These are phyloP conservation scores for Camelina hispida DNA, from an alignment of 345 rosid genomes.

Conservation along the genomic window DNA sequence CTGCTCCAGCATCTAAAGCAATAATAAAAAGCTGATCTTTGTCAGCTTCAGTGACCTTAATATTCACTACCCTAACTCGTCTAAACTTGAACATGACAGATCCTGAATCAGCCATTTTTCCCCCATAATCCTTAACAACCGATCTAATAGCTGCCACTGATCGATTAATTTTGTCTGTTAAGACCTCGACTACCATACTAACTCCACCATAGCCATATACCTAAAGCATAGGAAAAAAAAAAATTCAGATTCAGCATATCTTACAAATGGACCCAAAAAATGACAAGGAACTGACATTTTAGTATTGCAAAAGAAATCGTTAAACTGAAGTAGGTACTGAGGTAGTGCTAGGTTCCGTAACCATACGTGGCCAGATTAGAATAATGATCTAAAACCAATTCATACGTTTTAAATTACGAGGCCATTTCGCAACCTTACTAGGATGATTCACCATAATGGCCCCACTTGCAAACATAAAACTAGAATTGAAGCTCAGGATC, in stretches of 20 bases:
- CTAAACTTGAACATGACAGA: slow-evolving; percentile 92
- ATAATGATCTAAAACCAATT: slow-evolving; percentile 7
- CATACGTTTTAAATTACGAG: neutral
- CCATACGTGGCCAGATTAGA: slow-evolving; percentile 5
- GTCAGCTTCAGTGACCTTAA: slow-evolving; percentile 73
- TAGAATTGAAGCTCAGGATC: slow-evolving; percentile 20
- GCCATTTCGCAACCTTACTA: neutral
- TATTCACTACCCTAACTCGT: slow-evolving; percentile 73
- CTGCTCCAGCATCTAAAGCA: slow-evolving; percentile 94
- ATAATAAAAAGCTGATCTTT: slow-evolving; percentile 76
- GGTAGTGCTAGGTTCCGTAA: neutral
- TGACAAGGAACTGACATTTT: neutral
- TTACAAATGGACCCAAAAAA: neutral
- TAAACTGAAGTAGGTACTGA: neutral
- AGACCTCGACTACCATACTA: slow-evolving; percentile 89
- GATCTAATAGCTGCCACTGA: slow-evolving; percentile 85
- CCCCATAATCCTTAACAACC: slow-evolving; percentile 87
- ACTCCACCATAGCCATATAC: slow-evolving; percentile 96
- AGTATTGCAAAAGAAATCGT: neutral
- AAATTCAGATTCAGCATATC: neutral
- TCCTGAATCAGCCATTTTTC: slow-evolving; percentile 95
- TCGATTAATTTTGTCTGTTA: slow-evolving; percentile 84
- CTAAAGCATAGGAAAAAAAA: slow-evolving; percentile 43
- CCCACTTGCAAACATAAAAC: slow-evolving; percentile 17
- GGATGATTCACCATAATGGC: slow-evolving; percentile 9